Evolutionary conservation across 108 stramenopile species (phyloP).

Genomic region (Seminavis robusta): DNA sequence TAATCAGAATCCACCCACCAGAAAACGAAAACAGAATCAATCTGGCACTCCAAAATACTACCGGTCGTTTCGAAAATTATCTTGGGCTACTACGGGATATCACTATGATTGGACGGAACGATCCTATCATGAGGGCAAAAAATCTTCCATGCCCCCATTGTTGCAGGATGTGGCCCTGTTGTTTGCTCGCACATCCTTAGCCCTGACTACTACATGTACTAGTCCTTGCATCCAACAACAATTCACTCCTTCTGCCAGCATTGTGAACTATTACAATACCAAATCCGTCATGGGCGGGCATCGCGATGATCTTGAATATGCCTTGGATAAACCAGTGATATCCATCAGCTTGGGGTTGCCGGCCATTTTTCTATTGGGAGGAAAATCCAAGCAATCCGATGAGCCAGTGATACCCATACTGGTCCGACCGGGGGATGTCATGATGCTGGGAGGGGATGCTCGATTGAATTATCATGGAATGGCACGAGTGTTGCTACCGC

Average conservation of each 20-base stretch:
- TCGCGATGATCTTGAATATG: conserved; percentile 57
- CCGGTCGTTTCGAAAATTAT: conserved; percentile 37
- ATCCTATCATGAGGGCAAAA: conserved; percentile 36
- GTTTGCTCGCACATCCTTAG: conserved; percentile 33
- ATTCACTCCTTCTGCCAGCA: conserved; percentile 50
- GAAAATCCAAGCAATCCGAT: conserved; percentile 46
- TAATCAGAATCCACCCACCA: neutral
- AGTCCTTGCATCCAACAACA: neutral
- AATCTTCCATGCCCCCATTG: conserved; percentile 38
- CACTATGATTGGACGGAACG: conserved; percentile 66
- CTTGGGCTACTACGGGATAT: conserved; percentile 68
- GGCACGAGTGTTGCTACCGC: conserved; percentile 41
- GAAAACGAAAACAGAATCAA: neutral
- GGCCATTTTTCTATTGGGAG: conserved; percentile 62
- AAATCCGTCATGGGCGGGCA: conserved; percentile 68
- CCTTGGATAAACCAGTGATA: conserved; percentile 59
- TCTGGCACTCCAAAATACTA: conserved; percentile 1
- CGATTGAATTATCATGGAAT: conserved; percentile 65
- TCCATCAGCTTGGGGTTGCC: conserved; percentile 53
- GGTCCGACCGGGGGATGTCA: conserved; percentile 63
- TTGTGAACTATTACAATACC: conserved; percentile 64
- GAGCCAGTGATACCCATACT: conserved; percentile 48
- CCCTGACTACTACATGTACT: neutral
- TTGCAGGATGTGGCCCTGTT: conserved; percentile 16
- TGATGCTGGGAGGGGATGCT: conserved; percentile 50